Percentiles rank a stretch among this genome's conserved stretches.
These are phyloP conservation scores for Fusarium armeniacum DNA, from an alignment of 2,329 filamentous ascomycete species.

Conservation along the genomic window DNA sequence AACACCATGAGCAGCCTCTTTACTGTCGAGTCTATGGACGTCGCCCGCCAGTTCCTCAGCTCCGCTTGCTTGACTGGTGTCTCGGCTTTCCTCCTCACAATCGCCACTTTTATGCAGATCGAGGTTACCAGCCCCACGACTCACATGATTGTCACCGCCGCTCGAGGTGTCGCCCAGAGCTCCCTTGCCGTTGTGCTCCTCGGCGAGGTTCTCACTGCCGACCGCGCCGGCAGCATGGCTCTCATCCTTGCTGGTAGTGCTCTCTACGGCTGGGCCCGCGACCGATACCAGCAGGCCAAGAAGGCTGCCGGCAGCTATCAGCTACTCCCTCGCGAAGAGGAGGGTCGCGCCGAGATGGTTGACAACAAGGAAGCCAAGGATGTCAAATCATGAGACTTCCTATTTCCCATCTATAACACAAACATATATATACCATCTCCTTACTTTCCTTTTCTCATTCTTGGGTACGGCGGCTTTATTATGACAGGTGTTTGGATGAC, in stretches of 20 bases:
- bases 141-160: constrained; percentile 49
- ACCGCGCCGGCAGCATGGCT: constrained; percentile 48
- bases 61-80: constrained; percentile 45
- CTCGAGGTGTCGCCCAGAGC: constrained; percentile 48
- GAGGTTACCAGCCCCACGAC: constrained; percentile 50
- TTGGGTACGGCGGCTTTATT: constrained; percentile 36
- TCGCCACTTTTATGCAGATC: constrained; percentile 50
- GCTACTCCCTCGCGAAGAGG: constrained; percentile 43
- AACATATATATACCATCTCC: constrained; percentile 23
- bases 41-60: constrained; percentile 44
- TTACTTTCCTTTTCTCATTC: constrained; percentile 28
- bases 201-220: constrained; percentile 45
- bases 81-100: constrained; percentile 49
- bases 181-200: constrained; percentile 48
- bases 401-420: constrained; percentile 9
- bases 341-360: constrained; percentile 30
- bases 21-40: constrained; percentile 31
- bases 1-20: constrained; percentile 41
- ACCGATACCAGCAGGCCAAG: constrained; percentile 47
- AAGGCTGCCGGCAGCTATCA: constrained; percentile 47
- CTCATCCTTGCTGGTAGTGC: constrained; percentile 47
- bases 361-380: constrained; percentile 42
- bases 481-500: constrained; percentile 40
- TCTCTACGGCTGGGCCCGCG: constrained; percentile 48
- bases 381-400: constrained; percentile 20